Percentiles rank a stretch among this genome's conserved stretches.
phyloP scores from a whole-genome alignment of 306 rosid genomes.

The Prunus armeniaca region DNA sequence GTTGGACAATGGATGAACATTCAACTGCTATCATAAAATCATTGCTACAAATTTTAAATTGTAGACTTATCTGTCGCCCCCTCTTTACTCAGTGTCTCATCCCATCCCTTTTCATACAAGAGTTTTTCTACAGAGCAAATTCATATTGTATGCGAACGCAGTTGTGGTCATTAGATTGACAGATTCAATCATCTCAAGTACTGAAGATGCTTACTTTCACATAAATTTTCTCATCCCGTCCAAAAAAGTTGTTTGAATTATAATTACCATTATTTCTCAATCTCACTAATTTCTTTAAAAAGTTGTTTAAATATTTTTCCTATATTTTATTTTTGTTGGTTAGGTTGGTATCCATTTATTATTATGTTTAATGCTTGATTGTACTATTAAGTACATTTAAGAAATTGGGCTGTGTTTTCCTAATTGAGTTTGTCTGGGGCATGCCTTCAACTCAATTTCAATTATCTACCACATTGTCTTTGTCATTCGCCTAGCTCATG shows the following conservation, averaged over 20 bases:
- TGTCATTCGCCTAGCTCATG: background rate
- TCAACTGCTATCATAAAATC: background rate
- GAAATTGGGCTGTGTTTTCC: background rate
- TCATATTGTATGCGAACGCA: too few species aligned
- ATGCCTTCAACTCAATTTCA: background rate
- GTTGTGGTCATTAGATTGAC: too few species aligned
- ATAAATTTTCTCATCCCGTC: too few species aligned
- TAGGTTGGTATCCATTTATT: background rate
- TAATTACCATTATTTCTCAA: too few species aligned
- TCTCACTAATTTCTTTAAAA: too few species aligned
- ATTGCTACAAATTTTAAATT: background rate
- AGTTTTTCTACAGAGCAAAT: too few species aligned
- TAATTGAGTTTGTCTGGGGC: background rate
- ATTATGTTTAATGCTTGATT: background rate
- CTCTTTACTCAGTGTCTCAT: background rate
- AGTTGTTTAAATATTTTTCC: background rate
- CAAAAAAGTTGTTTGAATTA: too few species aligned
- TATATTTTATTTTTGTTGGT: background rate
- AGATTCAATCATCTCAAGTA: too few species aligned
- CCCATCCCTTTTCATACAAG: background rate
- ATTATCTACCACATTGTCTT: background rate
- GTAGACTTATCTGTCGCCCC: background rate
- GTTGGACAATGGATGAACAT: background rate
- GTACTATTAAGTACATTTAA: background rate
- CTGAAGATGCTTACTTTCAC: too few species aligned